phyloP scores from a whole-genome alignment of 2,329 filamentous ascomycete genomes.

The Colletotrichum cuscutae region DNA sequence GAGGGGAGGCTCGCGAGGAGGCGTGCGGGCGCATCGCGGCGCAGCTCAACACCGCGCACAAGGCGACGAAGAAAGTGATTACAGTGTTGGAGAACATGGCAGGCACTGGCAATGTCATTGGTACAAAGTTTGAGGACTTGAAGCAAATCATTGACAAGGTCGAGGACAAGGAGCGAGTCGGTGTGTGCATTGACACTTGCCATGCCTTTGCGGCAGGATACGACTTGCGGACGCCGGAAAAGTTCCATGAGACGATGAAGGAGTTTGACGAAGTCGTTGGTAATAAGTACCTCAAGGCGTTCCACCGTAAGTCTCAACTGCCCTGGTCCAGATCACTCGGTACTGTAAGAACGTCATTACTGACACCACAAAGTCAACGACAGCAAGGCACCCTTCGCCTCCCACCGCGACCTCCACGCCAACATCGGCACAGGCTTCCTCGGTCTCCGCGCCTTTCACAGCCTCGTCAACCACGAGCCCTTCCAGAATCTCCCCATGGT shows the following conservation, averaged over 20 bases:
- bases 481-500: slow-evolving; percentile 89
- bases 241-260: slow-evolving; percentile 78
- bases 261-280: slow-evolving; percentile 85
- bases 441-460: slow-evolving; percentile 90
- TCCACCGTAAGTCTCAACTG: slow-evolving; percentile 66
- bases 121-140: slow-evolving; percentile 86
- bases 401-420: slow-evolving; percentile 88
- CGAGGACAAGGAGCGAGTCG: slow-evolving; percentile 84
- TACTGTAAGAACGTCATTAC: slow-evolving; percentile 7
- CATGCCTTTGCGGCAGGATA: slow-evolving; percentile 96
- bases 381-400: slow-evolving; percentile 87
- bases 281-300: slow-evolving; percentile 79
- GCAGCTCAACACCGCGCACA: slow-evolving; percentile 85
- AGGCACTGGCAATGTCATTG: slow-evolving; percentile 86
- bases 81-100: slow-evolving; percentile 97
- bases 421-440: slow-evolving; percentile 97
- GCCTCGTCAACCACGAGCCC: slow-evolving; percentile 82
- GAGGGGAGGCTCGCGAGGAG: slow-evolving; percentile 71
- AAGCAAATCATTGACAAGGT: slow-evolving; percentile 84
- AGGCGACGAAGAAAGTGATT: slow-evolving; percentile 78
- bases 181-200: slow-evolving; percentile 96
- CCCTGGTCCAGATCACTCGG: too few relatives aligned
- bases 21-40: slow-evolving; percentile 83
- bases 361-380: slow-evolving; percentile 77
- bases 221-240: slow-evolving; percentile 80